Base-by-base conservation (phyloP, 2,329 filamentous ascomycete genomes). In the Arthroderma sp. region DNA sequence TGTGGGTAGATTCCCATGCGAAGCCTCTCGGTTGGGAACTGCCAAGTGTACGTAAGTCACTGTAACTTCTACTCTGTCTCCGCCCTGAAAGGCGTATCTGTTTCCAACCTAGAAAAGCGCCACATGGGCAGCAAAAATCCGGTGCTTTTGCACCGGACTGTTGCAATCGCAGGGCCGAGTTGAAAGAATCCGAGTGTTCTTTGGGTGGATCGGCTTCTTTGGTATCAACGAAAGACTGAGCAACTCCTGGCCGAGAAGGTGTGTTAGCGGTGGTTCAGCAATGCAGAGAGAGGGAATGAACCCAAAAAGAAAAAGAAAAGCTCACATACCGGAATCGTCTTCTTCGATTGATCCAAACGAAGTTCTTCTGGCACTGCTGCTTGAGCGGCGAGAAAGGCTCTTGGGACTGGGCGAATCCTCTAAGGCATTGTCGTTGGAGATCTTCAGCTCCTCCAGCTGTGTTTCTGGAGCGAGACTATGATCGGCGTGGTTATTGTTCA, bases 121-220 rank as follows among this genome's bases (percentile, higher is more conserved):
- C 66, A 47, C 66, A 69, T 6, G 65, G 65, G 53, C 66, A 69
- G 55, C 65, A 69, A 46, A 68, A 68, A 38, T 66, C 64, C 15
- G 64, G 63, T 11, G 56, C 49, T 38, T 55, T 58, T 11, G 46
- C 11, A 39, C 29, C 42, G 30, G 42, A 44, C 31, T 27, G 39
- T 46, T 64, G 62, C 57, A 65, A 61, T 22, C 62, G 56, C 31
- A 52, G 42, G 37, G 48, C 48, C 41, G 52, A 49, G 33, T 48
- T 45, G 29, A 51, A 52, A 31, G 45, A 33, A 38, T 56, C 58
- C 30, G 48, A 36, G 4, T 53, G 45, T 9, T 63, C 56, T 37
- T 56, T 53, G 6, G 60, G 53, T 30, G 56, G 53, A 9, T 52
- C 53, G 38, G 56, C 52, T n/a, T 47, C 45, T 32, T 63, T 62